Base-by-base conservation (phyloP, 1,284 basidiomycete genomes). In the Takashimella koratensis region DNA sequence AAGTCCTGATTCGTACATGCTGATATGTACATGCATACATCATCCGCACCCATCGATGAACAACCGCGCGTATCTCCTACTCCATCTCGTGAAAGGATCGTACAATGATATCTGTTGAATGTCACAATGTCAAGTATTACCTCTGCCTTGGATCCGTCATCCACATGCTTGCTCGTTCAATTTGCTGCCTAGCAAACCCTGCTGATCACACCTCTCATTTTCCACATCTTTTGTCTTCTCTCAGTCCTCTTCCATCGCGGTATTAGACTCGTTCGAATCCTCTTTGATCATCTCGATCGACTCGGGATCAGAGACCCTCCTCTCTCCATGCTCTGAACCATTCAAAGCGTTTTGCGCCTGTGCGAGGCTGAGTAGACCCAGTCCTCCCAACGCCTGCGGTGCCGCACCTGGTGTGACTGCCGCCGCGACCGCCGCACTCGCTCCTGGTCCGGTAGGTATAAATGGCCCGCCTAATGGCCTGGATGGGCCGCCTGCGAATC, bases 281-380 rank as follows among this genome's bases (percentile, higher is more conserved):
- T 60, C 60, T 23, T 52, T 39, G 26, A 53, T 59, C 53, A 56
- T 57, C 26, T 58, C 54, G 36, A 57, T 56, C 39, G 52, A 49
- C 8, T 48, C 52, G 21, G 39, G 47, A 43, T 30, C 27, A 16
- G 30, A 43, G 16, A 41, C 25, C 49, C 45, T 20, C 46, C 56
- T 11, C 46, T 53, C 2, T 50, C 54, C 23, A 46, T 49, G 11
- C 47, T 44, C n/a, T 21, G 48, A 41, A 16, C 30, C 30, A n/a
- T n/a, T n/a, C n/a, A n/a, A n/a, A n/a, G n/a, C n/a, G n/a, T n/a
- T n/a, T 16, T 36, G 30, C 30, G 30, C 30, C 30, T 60, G 59
- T 10, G 57, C 57, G 11, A 74, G 56, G 43, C 63, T 69, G 43
- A 75, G 53, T 42, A 75, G 51, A 0, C 70, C 73, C 12, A 75